Conservation (phyloP, 2,329 filamentous ascomycete species). For the Cytospora chrysosperma region DNA sequence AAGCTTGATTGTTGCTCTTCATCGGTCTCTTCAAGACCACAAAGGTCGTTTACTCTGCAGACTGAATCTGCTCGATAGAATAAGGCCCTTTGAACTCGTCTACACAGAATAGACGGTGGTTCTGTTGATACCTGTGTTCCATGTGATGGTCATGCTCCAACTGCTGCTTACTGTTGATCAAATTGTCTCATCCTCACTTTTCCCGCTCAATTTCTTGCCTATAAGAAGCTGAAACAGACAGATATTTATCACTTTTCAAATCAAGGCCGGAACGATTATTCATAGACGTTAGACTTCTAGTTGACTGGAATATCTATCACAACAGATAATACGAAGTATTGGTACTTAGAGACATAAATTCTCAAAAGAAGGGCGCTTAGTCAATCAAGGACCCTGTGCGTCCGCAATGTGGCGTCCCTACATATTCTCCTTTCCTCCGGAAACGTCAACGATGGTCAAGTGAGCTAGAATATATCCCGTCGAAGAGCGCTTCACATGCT, state of each 20-base stretch:
- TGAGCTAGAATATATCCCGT: background rate
- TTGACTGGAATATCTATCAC: too few species aligned
- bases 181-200: too few species aligned
- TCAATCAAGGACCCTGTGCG: background rate
- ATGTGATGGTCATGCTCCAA: background rate
- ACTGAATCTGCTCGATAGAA: background rate
- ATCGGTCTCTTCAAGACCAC: background rate
- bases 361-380: background rate
- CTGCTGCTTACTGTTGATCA: background rate
- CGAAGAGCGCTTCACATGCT: background rate
- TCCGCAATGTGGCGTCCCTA: conserved; percentile 10
- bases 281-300: too few species aligned
- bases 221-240: too few species aligned
- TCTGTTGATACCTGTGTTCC: background rate
- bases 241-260: too few species aligned
- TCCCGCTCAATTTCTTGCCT: too few species aligned
- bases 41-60: background rate
- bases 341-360: too few species aligned
- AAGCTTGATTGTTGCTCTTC: background rate
- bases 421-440: background rate
- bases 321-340: too few species aligned
- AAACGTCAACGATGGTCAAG: background rate
- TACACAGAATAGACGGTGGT: background rate
- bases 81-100: background rate
- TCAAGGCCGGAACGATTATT: too few species aligned